Evolutionary conservation across 2,329 filamentous ascomycete genomes (phyloP), one percentile per base, ranked within the genome.

Genomic region (Tricladium varicosporioides): DNA sequence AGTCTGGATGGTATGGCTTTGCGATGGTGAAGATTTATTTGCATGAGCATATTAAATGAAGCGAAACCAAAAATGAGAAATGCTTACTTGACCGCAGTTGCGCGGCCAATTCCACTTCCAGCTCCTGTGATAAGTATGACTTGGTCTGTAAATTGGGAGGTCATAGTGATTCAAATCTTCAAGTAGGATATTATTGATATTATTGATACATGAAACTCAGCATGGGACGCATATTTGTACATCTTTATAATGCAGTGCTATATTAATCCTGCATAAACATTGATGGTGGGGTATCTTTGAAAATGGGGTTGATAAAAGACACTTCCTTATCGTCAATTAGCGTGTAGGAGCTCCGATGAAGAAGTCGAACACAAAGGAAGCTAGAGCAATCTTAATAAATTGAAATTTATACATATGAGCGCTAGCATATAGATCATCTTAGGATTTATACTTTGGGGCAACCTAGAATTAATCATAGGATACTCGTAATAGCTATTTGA

Each of bases 111-210:
- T 1, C 65, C 65, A 31, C 60, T 65, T 16, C 57, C 62, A 1
- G 61, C 65, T 4, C 63, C 65, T 2, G 64, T 68, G 10, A 68
- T 63, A 36, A 67, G 60, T 42, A 65, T 61, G 2, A 62, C 53
- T 56, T 68, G 65, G 44, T 49, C 42, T 31, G 51, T 36, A 32
- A 51, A 42, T 15, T 14, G 31, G 5, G 16, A 14, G 2, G 46
- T n/a, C 16, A 42, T 51, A 43, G 3, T 48, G 16, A 19, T 13
- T 36, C 32, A 36, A 36, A 36, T 8, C 32, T 13, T 36, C 13
- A 8, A 8, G 32, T 36, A 8, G 32, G 32, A 36, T 36, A 8
- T 36, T 36, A 7, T 36, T n/a, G n/a, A 36, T 36, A 7, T 36
- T 8, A 36, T 36, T 8, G 13, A 36, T 36, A 36, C 7, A 36